A percentile compares a stretch with the other conserved stretches of the same genome.
These are phyloP conservation scores for Dothideomycetes sp. DNA, from an alignment of 2,329 filamentous ascomycete genomes.

Conservation along the genomic window DNA sequence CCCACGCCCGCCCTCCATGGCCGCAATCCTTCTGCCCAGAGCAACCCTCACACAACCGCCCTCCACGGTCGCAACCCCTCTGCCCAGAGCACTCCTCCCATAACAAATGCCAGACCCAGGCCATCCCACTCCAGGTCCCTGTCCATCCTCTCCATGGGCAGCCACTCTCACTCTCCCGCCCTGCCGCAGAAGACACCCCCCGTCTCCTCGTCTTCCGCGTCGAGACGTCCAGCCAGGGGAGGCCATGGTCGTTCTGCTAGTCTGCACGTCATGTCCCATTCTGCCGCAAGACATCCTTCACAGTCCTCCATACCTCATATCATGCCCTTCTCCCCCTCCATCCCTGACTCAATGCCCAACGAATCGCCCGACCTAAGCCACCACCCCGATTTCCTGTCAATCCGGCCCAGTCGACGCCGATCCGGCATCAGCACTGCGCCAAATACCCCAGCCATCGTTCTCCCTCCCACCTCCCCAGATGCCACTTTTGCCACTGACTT, in stretches of 20 bases:
- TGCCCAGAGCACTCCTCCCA: slow-evolving; percentile 8
- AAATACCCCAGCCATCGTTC: slow-evolving; percentile 9
- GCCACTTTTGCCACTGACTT: slow-evolving; percentile 1
- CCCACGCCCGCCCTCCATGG: neutral
- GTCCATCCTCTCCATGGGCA: slow-evolving; percentile 39
- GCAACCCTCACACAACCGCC: slow-evolving; percentile 10
- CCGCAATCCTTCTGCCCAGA: neutral
- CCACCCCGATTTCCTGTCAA: slow-evolving; percentile 14
- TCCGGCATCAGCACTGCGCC: slow-evolving; percentile 15
- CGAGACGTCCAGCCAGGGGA: slow-evolving; percentile 39
- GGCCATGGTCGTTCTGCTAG: slow-evolving; percentile 72
- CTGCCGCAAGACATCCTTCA: too few species aligned
- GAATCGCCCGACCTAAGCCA: too few species aligned
- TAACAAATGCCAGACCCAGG: slow-evolving; percentile 34
- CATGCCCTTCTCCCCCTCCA: too few species aligned
- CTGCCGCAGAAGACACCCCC: slow-evolving; percentile 10
- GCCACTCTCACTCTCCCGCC: slow-evolving; percentile 24
- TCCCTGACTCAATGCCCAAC: too few species aligned
- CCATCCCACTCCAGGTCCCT: slow-evolving; percentile 36
- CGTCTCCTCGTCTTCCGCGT: neutral
- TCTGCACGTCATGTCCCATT: slow-evolving; percentile 52
- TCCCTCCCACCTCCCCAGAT: neutral
- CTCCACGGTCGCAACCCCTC: neutral
- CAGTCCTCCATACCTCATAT: too few species aligned
- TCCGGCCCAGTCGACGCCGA: slow-evolving; percentile 17